phyloP scores from a whole-genome alignment of 179 eudicot genomes.

The Beta lomatogona region DNA sequence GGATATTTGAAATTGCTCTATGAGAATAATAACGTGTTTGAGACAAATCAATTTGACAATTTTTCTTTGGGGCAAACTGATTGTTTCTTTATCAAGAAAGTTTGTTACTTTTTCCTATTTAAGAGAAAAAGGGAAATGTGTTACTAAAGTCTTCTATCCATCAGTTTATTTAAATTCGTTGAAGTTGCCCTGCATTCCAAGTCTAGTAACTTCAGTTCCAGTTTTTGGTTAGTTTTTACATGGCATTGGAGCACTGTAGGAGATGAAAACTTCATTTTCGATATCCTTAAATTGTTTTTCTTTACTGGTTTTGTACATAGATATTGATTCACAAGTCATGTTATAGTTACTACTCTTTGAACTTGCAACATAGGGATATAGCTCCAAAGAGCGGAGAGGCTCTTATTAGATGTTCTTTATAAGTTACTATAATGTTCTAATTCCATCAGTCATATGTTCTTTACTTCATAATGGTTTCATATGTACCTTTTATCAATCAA shows the following conservation, averaged over 20 bases:
- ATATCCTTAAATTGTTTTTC: not conserved
- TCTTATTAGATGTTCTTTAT: slow-evolving; percentile 1
- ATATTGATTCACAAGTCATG: not conserved
- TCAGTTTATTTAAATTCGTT: not conserved
- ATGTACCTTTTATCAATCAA: too few species aligned
- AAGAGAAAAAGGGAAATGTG: not conserved
- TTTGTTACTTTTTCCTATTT: not conserved
- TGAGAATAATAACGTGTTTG: not conserved
- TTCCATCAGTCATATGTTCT: too few species aligned
- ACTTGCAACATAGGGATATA: slow-evolving; percentile 68
- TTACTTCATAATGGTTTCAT: too few species aligned
- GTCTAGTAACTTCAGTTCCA: not conserved
- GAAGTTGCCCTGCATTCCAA: not conserved
- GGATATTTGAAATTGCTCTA: not conserved
- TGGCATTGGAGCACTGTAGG: not conserved
- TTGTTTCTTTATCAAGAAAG: not conserved
- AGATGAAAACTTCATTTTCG: not conserved
- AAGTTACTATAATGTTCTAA: too few species aligned
- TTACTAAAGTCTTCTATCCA: not conserved
- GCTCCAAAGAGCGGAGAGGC: slow-evolving; percentile 77
- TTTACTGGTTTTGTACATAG: not conserved
- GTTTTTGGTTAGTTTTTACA: not conserved
- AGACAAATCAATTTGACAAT: not conserved
- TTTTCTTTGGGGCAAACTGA: not conserved
- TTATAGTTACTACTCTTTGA: not conserved